Evolutionary conservation across 2,329 filamentous ascomycete genomes (phyloP), one percentile per base, ranked within the genome.

Genomic region (Fusarium paranaense): DNA sequence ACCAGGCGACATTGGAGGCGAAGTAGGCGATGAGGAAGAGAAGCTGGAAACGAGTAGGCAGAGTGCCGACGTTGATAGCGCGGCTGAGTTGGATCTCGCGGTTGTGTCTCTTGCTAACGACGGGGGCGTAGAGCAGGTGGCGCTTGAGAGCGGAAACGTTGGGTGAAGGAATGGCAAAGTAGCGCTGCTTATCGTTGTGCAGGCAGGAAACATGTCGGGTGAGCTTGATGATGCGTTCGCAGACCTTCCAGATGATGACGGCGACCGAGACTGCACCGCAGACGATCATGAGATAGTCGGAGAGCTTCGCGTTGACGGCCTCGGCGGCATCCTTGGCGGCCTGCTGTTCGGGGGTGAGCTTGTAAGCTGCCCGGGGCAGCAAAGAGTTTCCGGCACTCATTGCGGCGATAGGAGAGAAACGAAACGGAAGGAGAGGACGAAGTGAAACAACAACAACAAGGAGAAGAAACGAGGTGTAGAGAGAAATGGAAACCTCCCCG

Each of bases 121-220:
- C 81, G 5, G 90, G 90, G 5, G 90, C 90, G 75, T 92, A 97
- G 10, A 91, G 91, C 47, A 96, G 81, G 79, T 98, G 97, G 68
- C 88, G 90, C 85, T 94, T 92, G 74, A 94, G 84, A 82, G 86
- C 90, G n/a, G 92, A 85, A 66, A 85, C 82, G 47, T 84, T 85
- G 16, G 80, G 75, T 8, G 86, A 86, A 7, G 93, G 88, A 27
- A 86, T 85, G 54, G 91, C 88, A 80, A 95, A 98, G 85, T 95
- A 98, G 70, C 89, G 87, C 82, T 98, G 95, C 1, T 88, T 92
- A 73, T 94, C 92, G 84, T 94, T 95, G 84, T 90, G 92, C 74
- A 98, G 88, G 78, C 92, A 94, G 47, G 93, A 88, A 52, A 97
- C 87, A 30, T 90, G 92, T 72, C 95, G 90, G 40, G 95, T 85